These are phyloP conservation scores for Nadsonia fulvescens DNA, from an alignment of 805 yeast species.

Conservation along the genomic window DNA sequence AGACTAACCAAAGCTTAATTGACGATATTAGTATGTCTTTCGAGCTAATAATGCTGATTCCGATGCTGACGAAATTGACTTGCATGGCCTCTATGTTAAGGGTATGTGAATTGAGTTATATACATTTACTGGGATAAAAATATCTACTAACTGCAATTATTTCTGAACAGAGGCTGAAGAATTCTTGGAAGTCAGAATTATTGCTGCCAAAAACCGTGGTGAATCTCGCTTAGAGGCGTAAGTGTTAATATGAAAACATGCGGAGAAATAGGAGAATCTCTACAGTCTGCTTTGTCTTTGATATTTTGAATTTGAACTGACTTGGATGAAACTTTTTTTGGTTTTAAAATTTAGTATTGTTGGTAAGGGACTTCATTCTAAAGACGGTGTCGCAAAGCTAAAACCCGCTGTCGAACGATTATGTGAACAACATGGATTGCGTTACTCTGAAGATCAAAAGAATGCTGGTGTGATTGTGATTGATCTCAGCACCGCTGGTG, in stretches of 20 bases:
- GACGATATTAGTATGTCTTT: constrained; percentile 69
- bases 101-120: constrained; percentile 8
- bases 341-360: constrained; percentile 40
- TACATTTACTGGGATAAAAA: neutral
- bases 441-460: constrained; percentile 41
- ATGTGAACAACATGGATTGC: constrained; percentile 49
- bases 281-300: neutral
- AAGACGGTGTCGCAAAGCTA: constrained; percentile 65
- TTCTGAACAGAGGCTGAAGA: constrained; percentile 84
- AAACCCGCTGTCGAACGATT: constrained; percentile 76
- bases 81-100: constrained; percentile 78
- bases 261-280: constrained; percentile 1
- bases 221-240: constrained; percentile 55
- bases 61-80: constrained; percentile 71
- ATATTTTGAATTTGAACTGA: too few relatives aligned
- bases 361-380: constrained; percentile 82
- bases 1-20: too few relatives aligned
- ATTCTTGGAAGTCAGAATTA: constrained; percentile 53
- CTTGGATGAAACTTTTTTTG: too few relatives aligned
- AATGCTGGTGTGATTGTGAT: constrained; percentile 72
- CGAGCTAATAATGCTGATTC: constrained; percentile 77
- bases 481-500: constrained; percentile 32
- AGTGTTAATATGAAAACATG: too few relatives aligned
- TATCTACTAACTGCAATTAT: too few relatives aligned
- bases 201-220: constrained; percentile 36